Conservation (phyloP, 2,329 filamentous ascomycete genomes). For the Aaosphaeria arxii region DNA sequence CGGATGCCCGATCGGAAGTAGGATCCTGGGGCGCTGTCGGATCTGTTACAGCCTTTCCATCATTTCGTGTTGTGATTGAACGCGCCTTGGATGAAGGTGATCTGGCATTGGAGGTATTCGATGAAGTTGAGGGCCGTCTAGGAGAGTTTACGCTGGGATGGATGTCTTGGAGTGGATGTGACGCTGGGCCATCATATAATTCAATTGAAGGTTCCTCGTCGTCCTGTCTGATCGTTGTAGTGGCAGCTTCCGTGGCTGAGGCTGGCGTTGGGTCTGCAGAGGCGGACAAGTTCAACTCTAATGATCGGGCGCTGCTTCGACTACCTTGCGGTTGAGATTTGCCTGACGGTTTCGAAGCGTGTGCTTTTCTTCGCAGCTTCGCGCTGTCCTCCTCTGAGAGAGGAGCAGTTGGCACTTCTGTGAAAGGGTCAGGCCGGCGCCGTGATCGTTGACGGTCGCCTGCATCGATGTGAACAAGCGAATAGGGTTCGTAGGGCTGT, state of each 20-base stretch:
- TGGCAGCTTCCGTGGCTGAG: slow-evolving; percentile 15
- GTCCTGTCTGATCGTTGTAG: slow-evolving; percentile 5
- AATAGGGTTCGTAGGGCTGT: slow-evolving; percentile 47
- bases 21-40: no score
- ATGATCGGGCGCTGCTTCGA: slow-evolving; percentile 13
- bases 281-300: slow-evolving; percentile 22
- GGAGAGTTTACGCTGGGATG: slow-evolving; percentile 25
- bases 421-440: slow-evolving; percentile 10
- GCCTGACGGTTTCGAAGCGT: slow-evolving; percentile 13
- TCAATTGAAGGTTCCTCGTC: slow-evolving; percentile 11
- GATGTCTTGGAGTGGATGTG: slow-evolving; percentile 26
- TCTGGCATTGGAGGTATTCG: slow-evolving; percentile 9
- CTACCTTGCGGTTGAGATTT: slow-evolving; percentile 6
- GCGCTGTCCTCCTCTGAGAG: slow-evolving; percentile 20
- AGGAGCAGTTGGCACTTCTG: slow-evolving; percentile 15
- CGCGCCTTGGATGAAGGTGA: slow-evolving; percentile 2
- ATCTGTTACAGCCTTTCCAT: slow-evolving; percentile 3
- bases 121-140: slow-evolving; percentile 27
- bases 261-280: slow-evolving; percentile 12
- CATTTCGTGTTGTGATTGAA: slow-evolving; percentile 3
- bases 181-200: slow-evolving; percentile 18
- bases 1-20: no score
- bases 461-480: slow-evolving; percentile 15
- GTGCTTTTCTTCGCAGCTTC: slow-evolving; percentile 17
- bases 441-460: slow-evolving; percentile 2